Evolutionary conservation across 2,329 filamentous ascomycete genomes (phyloP), one percentile per base, ranked within the genome.

Genomic region (Cordyceps tenuipes): DNA sequence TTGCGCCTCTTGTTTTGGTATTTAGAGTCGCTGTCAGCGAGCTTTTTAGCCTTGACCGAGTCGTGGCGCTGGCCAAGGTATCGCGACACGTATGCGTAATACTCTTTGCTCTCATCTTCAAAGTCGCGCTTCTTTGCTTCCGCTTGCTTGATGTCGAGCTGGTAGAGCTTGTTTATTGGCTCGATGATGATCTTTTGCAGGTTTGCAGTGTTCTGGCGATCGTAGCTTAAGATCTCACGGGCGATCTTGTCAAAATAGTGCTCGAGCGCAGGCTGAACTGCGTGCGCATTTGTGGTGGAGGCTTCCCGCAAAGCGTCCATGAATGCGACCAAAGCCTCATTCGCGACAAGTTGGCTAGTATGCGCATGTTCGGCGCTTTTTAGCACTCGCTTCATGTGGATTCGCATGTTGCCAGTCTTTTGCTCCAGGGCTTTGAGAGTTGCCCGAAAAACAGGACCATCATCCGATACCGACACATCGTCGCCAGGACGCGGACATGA

Each of bases 181-280:
- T 99, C 94, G 65, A 99, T 96, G 68, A 99, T 92, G 57, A 96
- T 88, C 70, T 86, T 93, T 68, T 97, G 92, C 39, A 99, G 80
- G 67, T 96, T 93, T 44, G 77, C 68, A 0, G 90, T 86, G 70
- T 97, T 97, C 64, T 89, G 85, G 63, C 86, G 86, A 74, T 99
- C 92, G 70, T 97, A 97, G 0, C 78, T 74, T 43, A 97, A 76
- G 50, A 99, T 97, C 70, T 97, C 91, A 63, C 88, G 86, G 3
- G 93, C 92, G 65, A 96, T 97, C 68, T 92, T 96, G 74, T 97
- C 92, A 68, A 97, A 99, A 71, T 99, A 99, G 72, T 99, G 92
- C 63, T 99, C 94, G 62, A 99, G 82, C 5, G 93, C 94, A 17
- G 94, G 95, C 69, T 96, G 91, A n/a, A 99, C 92, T 0, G 93